Percentiles rank a stretch among this genome's conserved stretches.
phyloP scores from a whole-genome alignment of 2,329 filamentous ascomycete species.

The Trichocomaceae sp. region DNA sequence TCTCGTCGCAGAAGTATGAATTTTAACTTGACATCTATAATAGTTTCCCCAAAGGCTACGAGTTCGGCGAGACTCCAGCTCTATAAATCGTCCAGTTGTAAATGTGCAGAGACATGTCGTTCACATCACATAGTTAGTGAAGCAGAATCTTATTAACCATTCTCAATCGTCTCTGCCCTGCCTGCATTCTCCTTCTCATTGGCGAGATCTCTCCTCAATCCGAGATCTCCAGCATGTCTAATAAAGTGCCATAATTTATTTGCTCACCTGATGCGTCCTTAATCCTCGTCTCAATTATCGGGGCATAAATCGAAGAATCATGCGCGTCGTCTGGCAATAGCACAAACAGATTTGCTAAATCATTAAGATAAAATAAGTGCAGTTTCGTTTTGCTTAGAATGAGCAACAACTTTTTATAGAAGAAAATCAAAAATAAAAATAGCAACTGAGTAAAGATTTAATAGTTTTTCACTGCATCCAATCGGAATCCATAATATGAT shows the following conservation, averaged over 20 bases:
- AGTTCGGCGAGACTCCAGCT: constrained; percentile 10
- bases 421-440: no score
- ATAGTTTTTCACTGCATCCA: no score
- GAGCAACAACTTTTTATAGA: no score
- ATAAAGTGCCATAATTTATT: constrained; percentile 5
- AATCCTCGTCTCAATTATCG: not conserved
- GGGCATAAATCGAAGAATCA: no score
- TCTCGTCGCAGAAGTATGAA: not conserved
- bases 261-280: not conserved
- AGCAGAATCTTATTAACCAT: not conserved
- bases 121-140: not conserved
- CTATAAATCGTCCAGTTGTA: not conserved
- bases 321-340: not conserved
- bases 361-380: no score
- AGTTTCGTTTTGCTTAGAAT: no score
- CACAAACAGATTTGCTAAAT: not conserved
- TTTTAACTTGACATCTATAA: not conserved
- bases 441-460: no score
- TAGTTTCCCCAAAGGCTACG: constrained; percentile 7
- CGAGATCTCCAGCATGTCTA: constrained; percentile 5
- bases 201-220: not conserved
- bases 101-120: not conserved
- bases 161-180: constrained; percentile 4
- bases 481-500: no score
- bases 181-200: not conserved